Evolutionary conservation across 495 filamentous ascomycete genomes (phyloP).

Genomic region (Xylaria palmicola): DNA sequence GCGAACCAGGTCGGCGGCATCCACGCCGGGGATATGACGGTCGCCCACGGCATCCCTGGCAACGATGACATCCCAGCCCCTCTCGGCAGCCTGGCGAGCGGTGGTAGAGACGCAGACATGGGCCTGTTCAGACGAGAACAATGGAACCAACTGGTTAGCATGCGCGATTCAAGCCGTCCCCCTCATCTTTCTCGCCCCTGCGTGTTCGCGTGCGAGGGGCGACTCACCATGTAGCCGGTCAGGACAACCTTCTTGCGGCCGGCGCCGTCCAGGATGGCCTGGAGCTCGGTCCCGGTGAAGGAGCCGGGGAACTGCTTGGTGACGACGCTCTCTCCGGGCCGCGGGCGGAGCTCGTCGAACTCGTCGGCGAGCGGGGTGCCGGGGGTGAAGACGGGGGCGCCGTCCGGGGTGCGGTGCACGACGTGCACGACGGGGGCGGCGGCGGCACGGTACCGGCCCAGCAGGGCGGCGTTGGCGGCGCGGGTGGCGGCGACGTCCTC

Average conservation of each 20-base stretch:
- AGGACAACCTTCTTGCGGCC: conserved; percentile 30
- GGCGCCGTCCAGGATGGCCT: conserved; percentile 22
- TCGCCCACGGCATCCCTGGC: conserved; percentile 59
- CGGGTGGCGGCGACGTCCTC: conserved; percentile 46
- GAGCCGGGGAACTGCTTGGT: conserved; percentile 27
- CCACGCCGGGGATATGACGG: conserved; percentile 51
- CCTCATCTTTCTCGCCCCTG: too few species aligned
- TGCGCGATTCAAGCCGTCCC: too few species aligned
- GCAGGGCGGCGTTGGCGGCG: conserved; percentile 46
- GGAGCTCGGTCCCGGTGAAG: conserved; percentile 31
- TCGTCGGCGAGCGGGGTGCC: conserved; percentile 51
- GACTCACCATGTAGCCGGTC: conserved; percentile 10
- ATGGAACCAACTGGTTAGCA: conserved; percentile 2
- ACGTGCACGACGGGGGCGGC: conserved; percentile 58
- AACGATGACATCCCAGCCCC: conserved; percentile 59
- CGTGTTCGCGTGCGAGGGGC: too few species aligned
- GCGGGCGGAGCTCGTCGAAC: conserved; percentile 51
- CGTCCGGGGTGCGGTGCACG: conserved; percentile 51
- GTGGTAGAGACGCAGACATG: conserved; percentile 65
- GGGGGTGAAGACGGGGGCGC: conserved; percentile 61
- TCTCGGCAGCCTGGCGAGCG: conserved; percentile 51
- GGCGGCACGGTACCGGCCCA: conserved; percentile 51
- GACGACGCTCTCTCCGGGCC: conserved; percentile 44
- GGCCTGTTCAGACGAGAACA: conserved; percentile 44
- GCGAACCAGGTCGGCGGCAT: conserved; percentile 38